A percentile compares a stretch with the other conserved stretches of the same genome.
These are phyloP conservation scores for Debaryomyces prosopidis DNA, from an alignment of 805 yeast species.

Conservation along the genomic window DNA sequence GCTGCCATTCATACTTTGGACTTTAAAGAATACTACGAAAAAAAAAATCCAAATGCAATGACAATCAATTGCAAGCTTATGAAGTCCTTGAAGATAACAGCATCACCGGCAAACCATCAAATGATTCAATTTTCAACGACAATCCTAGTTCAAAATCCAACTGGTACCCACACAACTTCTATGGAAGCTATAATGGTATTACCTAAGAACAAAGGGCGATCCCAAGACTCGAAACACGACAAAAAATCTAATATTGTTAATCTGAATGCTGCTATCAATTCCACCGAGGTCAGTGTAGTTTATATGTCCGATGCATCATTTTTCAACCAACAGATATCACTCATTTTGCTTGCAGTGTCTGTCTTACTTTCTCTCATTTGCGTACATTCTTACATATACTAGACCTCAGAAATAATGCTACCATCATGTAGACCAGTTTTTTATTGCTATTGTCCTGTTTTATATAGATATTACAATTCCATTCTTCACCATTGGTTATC, in stretches of 20 bases:
- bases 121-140: slow-evolving; percentile 3
- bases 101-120: background rate
- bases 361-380: background rate
- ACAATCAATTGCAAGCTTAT: slow-evolving; percentile 8
- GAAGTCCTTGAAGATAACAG: slow-evolving; percentile 3
- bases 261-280: background rate
- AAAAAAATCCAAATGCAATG: slow-evolving; percentile 8
- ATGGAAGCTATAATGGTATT: slow-evolving; percentile 4
- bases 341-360: background rate
- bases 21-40: slow-evolving; percentile 6
- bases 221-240: too few species aligned
- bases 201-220: background rate
- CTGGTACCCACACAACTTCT: background rate
- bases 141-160: background rate
- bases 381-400: background rate
- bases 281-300: background rate
- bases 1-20: background rate
- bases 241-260: too few species aligned
- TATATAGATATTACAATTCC: too few species aligned
- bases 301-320: background rate
- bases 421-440: too few species aligned
- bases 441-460: too few species aligned
- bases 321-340: background rate
- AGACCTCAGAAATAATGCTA: too few species aligned
- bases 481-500: background rate